Percentiles rank a stretch among this genome's conserved stretches.
phyloP scores from a whole-genome alignment of 1,284 basidiomycete genomes.

The Peniophora sp. region DNA sequence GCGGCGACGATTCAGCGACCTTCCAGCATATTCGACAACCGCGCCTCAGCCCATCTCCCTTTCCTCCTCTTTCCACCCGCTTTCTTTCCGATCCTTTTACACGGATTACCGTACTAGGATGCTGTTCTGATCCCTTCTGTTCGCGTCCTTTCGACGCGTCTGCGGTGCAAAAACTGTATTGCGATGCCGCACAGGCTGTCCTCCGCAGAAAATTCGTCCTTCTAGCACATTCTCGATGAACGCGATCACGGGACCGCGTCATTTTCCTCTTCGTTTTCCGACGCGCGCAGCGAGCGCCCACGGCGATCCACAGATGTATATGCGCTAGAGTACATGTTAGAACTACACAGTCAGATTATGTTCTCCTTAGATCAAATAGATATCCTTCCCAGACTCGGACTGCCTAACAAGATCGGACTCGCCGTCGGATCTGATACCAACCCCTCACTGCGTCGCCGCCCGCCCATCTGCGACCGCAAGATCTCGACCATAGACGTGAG shows the following conservation, averaged over 20 bases:
- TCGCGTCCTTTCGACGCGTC: not conserved
- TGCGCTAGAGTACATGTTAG: too few species aligned
- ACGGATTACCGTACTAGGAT: too few species aligned
- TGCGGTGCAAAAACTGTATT: not conserved
- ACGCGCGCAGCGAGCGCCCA: too few species aligned
- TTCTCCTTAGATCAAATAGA: too few species aligned
- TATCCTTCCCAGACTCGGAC: not conserved
- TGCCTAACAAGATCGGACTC: conserved; percentile 14
- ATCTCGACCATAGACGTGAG: conserved; percentile 63
- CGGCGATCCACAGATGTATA: too few species aligned
- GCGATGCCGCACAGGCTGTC: not conserved
- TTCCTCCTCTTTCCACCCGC: conserved; percentile 12
- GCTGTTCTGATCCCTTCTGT: too few species aligned
- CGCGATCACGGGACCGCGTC: too few species aligned
- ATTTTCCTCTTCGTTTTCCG: too few species aligned
- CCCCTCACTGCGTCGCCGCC: conserved; percentile 30
- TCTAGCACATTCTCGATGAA: conserved; percentile 20
- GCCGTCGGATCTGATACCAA: conserved; percentile 25
- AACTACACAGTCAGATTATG: too few species aligned
- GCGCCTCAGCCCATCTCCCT: conserved; percentile 18
- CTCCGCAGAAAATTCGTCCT: not conserved
- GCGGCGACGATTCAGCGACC: too few species aligned
- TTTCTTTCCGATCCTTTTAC: not conserved
- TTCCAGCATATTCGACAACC: conserved; percentile 1
- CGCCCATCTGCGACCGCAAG: conserved; percentile 45